Percentiles rank a stretch among this genome's conserved stretches.
Conservation (phyloP, 495 filamentous ascomycete species). For the Aspergillus indologenus region DNA sequence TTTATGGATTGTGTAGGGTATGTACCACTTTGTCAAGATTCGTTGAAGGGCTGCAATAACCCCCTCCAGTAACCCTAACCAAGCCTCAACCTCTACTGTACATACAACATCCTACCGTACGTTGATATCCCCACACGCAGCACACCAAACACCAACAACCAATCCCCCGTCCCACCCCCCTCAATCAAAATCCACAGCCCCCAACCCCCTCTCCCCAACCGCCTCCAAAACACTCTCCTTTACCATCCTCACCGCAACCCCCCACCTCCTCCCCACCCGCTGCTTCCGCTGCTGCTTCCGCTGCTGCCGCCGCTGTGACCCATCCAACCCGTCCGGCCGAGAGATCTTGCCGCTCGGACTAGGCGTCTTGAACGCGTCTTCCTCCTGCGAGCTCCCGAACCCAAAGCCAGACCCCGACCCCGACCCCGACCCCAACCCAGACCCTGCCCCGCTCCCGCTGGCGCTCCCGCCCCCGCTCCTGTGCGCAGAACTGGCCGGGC, state of each 20-base stretch:
- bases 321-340: neutral
- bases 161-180: neutral
- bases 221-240: conserved; percentile 59
- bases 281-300: neutral
- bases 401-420: conserved; percentile 2
- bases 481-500: too few species aligned
- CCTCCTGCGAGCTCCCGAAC: neutral
- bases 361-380: neutral
- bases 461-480: too few species aligned
- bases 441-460: too few species aligned
- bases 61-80: too few species aligned
- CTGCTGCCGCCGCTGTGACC: too few species aligned
- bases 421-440: too few species aligned
- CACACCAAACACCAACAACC: neutral
- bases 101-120: too few species aligned
- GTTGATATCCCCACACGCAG: neutral
- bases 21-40: too few species aligned
- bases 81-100: too few species aligned
- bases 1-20: too few species aligned
- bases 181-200: conserved; percentile 50
- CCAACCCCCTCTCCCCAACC: conserved; percentile 60
- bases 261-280: conserved; percentile 36
- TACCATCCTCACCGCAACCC: conserved; percentile 51
- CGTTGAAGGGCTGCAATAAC: too few species aligned
- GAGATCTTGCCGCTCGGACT: neutral